Evolutionary conservation across 1,284 basidiomycete species (phyloP).

Genomic region (Trichosporon inkin): DNA sequence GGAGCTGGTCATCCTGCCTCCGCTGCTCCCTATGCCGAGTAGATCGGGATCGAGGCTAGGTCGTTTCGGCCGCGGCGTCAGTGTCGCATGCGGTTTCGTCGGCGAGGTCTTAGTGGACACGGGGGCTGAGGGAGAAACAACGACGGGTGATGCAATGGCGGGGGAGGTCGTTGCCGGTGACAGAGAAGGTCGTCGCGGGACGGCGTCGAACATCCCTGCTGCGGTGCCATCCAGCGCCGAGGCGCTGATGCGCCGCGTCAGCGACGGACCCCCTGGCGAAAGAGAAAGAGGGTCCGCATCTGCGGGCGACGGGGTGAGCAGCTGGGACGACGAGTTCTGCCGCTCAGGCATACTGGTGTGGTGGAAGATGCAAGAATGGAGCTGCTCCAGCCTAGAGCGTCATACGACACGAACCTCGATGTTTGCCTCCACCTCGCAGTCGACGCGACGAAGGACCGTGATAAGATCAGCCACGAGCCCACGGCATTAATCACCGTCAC

Average conservation of each 20-base stretch:
- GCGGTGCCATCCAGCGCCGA: constrained; percentile 2
- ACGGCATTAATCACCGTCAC: background rate
- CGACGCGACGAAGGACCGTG: background rate
- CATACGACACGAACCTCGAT: background rate
- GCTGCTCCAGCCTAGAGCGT: background rate
- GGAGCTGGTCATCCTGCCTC: constrained; percentile 1
- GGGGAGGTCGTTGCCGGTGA: background rate
- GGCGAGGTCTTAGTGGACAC: background rate
- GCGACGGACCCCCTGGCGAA: background rate
- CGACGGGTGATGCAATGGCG: background rate
- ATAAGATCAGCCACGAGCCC: background rate
- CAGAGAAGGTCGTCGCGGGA: background rate
- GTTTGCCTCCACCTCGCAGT: constrained; percentile 4
- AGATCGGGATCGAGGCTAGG: constrained; percentile 11
- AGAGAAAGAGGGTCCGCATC: background rate
- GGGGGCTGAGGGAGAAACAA: background rate
- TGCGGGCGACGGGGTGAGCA: background rate
- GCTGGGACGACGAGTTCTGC: constrained; percentile 8
- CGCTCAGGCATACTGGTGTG: constrained; percentile 4
- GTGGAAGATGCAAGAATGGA: background rate
- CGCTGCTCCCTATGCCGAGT: constrained; percentile 9
- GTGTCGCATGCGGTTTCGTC: background rate
- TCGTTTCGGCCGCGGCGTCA: background rate
- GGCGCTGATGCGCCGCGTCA: background rate
- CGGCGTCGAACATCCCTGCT: background rate